Evolutionary conservation across 768 basidiomycete genomes (phyloP).

Genomic region (Serpula lacrymans): DNA sequence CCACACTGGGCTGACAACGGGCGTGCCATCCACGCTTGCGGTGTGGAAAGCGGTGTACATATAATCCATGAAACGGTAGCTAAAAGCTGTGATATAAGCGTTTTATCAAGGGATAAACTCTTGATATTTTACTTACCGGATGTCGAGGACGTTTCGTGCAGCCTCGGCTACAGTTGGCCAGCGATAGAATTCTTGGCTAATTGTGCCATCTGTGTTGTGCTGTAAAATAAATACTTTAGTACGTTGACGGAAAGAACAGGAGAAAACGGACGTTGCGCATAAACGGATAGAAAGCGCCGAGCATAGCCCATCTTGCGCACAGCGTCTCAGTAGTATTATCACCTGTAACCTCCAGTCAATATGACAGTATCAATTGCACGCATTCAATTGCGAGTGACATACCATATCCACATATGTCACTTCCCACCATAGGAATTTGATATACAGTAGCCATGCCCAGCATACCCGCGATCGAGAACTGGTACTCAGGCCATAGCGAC

Average conservation of each 20-base stretch:
- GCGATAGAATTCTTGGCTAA: conserved; percentile 65
- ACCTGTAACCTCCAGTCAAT: conserved; percentile 25
- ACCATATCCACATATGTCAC: conserved; percentile 71
- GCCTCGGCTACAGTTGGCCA: conserved; percentile 58
- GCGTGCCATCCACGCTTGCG: conserved; percentile 55
- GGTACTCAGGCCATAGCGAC: conserved; percentile 57
- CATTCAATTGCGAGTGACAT: conserved; percentile 12
- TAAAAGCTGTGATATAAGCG: conserved; percentile 16
- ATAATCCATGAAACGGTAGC: conserved; percentile 69
- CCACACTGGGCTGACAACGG: conserved; percentile 62
- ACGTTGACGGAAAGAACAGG: background rate
- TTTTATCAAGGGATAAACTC: background rate
- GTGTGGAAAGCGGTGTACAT: conserved; percentile 68
- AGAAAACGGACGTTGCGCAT: conserved; percentile 60
- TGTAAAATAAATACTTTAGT: conserved; percentile 15
- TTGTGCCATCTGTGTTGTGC: conserved; percentile 53
- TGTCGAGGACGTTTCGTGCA: conserved; percentile 57
- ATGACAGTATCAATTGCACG: too few relatives aligned
- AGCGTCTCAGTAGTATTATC: conserved; percentile 64
- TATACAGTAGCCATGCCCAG: conserved; percentile 62
- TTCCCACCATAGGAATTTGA: conserved; percentile 74
- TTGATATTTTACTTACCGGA: conserved; percentile 42
- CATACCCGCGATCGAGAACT: conserved; percentile 59
- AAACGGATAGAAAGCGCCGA: conserved; percentile 78
- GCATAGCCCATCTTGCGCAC: conserved; percentile 73